These are phyloP conservation scores for Fusarium veterinarium DNA, from an alignment of 2,329 filamentous ascomycete species.

Conservation along the genomic window DNA sequence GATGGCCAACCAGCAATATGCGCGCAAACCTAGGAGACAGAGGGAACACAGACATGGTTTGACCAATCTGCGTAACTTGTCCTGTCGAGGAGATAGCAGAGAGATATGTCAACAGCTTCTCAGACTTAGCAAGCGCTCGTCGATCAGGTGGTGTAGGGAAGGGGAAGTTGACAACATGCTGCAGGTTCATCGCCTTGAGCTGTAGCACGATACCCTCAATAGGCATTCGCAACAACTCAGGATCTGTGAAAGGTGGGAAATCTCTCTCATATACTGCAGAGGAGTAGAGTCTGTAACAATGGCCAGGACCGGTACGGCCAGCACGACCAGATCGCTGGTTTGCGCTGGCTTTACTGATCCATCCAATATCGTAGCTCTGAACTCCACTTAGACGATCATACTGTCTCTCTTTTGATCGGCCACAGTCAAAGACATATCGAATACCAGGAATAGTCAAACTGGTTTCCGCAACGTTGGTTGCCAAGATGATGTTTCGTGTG, in stretches of 20 bases:
- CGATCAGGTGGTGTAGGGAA: conserved; percentile 92
- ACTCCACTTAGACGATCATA: conserved; percentile 91
- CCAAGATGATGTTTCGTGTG: conserved; percentile 85
- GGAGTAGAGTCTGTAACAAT: conserved; percentile 95
- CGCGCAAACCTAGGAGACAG: conserved; percentile 90
- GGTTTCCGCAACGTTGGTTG: conserved; percentile 97
- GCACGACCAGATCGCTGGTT: conserved; percentile 93
- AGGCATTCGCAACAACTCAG: conserved; percentile 90
- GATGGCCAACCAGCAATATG: conserved; percentile 88
- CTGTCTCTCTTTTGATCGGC: conserved; percentile 89
- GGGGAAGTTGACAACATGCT: conserved; percentile 91
- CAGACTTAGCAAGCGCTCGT: conserved; percentile 80
- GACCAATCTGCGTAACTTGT: conserved; percentile 81
- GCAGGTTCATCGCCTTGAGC: conserved; percentile 93
- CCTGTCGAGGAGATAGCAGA: conserved; percentile 80
- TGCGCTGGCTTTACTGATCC: conserved; percentile 98
- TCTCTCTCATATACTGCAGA: conserved; percentile 93
- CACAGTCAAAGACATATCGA: conserved; percentile 95
- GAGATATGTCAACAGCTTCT: conserved; percentile 86
- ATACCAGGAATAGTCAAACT: conserved; percentile 96
- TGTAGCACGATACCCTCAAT: conserved; percentile 94
- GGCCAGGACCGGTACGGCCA: conserved; percentile 92
- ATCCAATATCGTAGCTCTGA: conserved; percentile 93
- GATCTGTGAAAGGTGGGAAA: conserved; percentile 85
- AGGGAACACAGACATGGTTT: conserved; percentile 88